Base-by-base conservation (phyloP, 805 yeast species). In the Cyberlindnera americana region DNA sequence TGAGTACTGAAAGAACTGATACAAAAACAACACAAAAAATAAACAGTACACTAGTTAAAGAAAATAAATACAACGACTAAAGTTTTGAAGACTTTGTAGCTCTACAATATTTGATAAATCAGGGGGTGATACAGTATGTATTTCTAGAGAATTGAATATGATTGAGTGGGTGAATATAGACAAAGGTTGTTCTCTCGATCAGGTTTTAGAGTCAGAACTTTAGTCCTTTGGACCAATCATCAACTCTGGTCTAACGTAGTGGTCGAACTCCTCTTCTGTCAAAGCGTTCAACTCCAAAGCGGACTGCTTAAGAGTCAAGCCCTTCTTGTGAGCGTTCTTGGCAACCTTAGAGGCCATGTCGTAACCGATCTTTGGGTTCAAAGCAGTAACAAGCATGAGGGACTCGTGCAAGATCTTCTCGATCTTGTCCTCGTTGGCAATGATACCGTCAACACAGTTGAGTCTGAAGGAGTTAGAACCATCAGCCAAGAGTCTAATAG, bases 321-420 rank as follows among this genome's bases (percentile, higher is more conserved):
- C 96, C 75, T 93, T 89, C 73, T 90, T 84, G 79, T 93, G 98
- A 35, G 99, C 99, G 64, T 93, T 87, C 77, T 93, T 93, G 54
- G 99, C 99, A 39, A 89, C 91, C 79, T 91, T 90, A 44, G 97
- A 88, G 43, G 99, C 98, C 56, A 81, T 77, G 62, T 93, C 99
- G 72, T 93, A 93, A 59, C 99, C 99, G 57, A 93, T 93, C 81
- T 91, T 89, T 59, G 99, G 97, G 79, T 93, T 93, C 62, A 93
- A 78, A 19, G 99, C 97, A 43, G 99, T 93, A 37, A 93, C 99
- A 70, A 93, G 78, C 99, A 93, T 93, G 62, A 93, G 77, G 13
- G 97, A 88, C 70, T 93, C 96, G 66, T 88, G 86, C 73, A 93
- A 73, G 46, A 86, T 73, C 69, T 91, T 87, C 57, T 76, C 77